These are phyloP conservation scores for Xylariaceae sp. DNA, from an alignment of 2,329 filamentous ascomycete genomes.

Conservation along the genomic window DNA sequence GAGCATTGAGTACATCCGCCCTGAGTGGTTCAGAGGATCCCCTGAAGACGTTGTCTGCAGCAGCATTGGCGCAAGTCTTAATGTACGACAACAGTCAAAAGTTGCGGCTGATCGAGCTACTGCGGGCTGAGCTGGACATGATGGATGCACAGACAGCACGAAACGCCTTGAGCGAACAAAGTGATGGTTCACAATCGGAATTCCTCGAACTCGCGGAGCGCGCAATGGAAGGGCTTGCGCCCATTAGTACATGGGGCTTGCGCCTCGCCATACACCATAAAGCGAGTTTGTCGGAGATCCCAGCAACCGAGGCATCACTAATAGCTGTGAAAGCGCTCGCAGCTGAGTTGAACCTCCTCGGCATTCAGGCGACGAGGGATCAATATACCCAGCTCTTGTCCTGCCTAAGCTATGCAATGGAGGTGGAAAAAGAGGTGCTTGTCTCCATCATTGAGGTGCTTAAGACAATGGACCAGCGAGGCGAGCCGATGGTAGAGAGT, in stretches of 20 bases:
- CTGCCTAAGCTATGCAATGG: slow-evolving; percentile 33
- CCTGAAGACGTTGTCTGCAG: slow-evolving; percentile 15
- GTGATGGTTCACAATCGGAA: not conserved
- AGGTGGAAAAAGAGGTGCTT: slow-evolving; percentile 22
- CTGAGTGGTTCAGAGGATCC: slow-evolving; percentile 7
- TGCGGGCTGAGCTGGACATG: slow-evolving; percentile 23
- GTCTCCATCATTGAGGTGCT: slow-evolving; percentile 40
- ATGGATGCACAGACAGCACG: slow-evolving; percentile 11
- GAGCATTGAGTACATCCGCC: not conserved
- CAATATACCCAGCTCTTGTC: slow-evolving; percentile 37
- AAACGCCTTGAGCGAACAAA: not conserved
- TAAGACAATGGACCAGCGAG: slow-evolving; percentile 42
- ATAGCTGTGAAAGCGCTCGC: slow-evolving; percentile 29
- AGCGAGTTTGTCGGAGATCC: slow-evolving; percentile 20
- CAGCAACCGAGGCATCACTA: slow-evolving; percentile 15
- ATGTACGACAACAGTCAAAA: slow-evolving; percentile 25
- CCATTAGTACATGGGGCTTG: slow-evolving; percentile 32
- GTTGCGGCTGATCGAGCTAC: slow-evolving; percentile 24
- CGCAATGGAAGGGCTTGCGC: slow-evolving; percentile 28
- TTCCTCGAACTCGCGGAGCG: slow-evolving; percentile 27
- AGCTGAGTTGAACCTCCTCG: slow-evolving; percentile 37
- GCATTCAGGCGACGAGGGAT: slow-evolving; percentile 33
- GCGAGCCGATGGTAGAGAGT: slow-evolving; percentile 38
- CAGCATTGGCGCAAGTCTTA: slow-evolving; percentile 19
- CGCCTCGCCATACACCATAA: slow-evolving; percentile 31